Percentiles rank a stretch among this genome's conserved stretches.
These are phyloP conservation scores for Rubia peregrina DNA, from an alignment of 305 asterid species.

Conservation along the genomic window DNA sequence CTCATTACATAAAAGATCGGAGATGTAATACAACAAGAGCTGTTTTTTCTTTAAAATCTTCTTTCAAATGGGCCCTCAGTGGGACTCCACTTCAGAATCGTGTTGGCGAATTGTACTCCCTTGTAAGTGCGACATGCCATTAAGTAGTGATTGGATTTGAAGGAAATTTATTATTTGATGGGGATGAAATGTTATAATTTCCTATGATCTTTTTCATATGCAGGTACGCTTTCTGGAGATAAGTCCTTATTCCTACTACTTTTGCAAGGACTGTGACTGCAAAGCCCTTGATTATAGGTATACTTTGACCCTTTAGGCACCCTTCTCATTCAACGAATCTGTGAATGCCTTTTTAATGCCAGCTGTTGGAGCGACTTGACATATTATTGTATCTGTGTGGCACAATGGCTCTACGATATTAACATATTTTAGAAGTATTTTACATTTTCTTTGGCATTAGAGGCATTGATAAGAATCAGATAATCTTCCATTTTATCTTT, in stretches of 20 bases:
- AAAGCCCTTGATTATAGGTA: constrained; percentile 73
- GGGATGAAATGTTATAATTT: constrained; percentile 12
- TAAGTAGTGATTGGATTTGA: constrained; percentile 11
- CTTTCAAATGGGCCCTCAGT: constrained; percentile 87
- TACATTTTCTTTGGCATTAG: not conserved
- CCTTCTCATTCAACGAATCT: not conserved
- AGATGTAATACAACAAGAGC: constrained; percentile 83
- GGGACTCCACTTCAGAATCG: constrained; percentile 97
- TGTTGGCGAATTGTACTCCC: constrained; percentile 96
- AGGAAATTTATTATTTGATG: constrained; percentile 8
- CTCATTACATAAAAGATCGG: constrained; percentile 83
- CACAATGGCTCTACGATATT: not conserved
- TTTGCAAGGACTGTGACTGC: constrained; percentile 92
- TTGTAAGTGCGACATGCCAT: constrained; percentile 42
- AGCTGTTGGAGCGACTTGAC: not conserved
- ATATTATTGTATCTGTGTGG: not conserved
- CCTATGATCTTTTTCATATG: not conserved
- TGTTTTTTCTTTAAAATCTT: constrained; percentile 66
- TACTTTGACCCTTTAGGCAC: constrained; percentile 21
- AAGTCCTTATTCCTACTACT: constrained; percentile 74
- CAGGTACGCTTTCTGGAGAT: constrained; percentile 86
- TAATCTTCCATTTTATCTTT: not conserved
- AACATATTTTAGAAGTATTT: not conserved
- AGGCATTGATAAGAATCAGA: not conserved
- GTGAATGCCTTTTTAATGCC: not conserved